Conservation (phyloP, 495 filamentous ascomycete species). For the Xylaria longipes region DNA sequence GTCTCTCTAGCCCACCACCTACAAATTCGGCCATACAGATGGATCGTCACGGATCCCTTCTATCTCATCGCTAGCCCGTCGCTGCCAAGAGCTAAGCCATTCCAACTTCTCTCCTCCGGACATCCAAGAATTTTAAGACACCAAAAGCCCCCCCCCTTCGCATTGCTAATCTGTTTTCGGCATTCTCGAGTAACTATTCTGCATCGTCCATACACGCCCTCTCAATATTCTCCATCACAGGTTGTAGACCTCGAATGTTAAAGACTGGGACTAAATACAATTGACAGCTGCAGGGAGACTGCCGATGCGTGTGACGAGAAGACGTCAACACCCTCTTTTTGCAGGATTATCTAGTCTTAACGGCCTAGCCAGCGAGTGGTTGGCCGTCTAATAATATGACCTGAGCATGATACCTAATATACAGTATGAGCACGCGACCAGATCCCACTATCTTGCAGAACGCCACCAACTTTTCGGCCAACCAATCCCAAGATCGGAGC, state of each 20-base stretch:
- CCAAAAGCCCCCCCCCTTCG: neutral
- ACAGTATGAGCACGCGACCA: constrained; percentile 21
- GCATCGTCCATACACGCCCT: neutral
- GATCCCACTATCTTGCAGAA: constrained; percentile 11
- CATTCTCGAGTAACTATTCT: neutral
- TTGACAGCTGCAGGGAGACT: constrained; percentile 2
- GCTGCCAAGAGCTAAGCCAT: neutral
- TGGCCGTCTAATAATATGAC: constrained; percentile 13
- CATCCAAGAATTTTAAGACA: neutral
- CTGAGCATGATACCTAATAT: constrained; percentile 1
- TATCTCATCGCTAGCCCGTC: constrained; percentile 2
- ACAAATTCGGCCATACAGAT: neutral
- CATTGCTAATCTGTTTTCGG: neutral
- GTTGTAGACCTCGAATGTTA: neutral
- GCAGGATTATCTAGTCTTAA: neutral
- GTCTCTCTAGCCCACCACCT: neutral
- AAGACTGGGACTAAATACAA: neutral
- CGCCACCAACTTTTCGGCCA: constrained; percentile 9
- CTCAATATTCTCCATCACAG: neutral
- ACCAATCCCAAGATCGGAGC: constrained; percentile 9
- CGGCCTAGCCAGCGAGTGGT: neutral
- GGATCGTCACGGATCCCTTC: neutral
- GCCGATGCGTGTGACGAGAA: neutral
- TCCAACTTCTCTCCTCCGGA: neutral
- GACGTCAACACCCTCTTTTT: constrained; percentile 5